These are phyloP conservation scores for Cutaneotrichosporon curvatum DNA, from an alignment of 1,284 basidiomycete genomes.

Conservation along the genomic window DNA sequence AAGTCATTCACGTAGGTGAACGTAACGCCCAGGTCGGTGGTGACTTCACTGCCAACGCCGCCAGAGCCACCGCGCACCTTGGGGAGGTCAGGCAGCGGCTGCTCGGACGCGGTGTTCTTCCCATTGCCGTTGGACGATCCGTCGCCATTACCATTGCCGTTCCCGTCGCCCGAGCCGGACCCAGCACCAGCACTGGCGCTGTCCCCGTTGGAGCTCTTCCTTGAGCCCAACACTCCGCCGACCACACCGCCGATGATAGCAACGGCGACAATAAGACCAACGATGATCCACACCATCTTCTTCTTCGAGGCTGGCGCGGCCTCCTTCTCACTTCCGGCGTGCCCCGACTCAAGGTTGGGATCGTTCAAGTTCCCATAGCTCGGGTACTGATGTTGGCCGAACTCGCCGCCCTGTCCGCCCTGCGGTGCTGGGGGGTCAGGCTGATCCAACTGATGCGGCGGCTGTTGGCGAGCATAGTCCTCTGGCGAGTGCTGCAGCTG, in stretches of 20 bases:
- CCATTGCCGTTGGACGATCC: slow-evolving; percentile 1
- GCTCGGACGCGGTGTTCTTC: neutral
- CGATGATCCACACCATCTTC: slow-evolving; percentile 30
- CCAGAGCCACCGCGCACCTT: slow-evolving; percentile 18
- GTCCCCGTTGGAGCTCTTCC: slow-evolving; percentile 1
- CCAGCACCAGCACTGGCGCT: neutral
- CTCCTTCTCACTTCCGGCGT: neutral
- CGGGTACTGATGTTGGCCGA: no score
- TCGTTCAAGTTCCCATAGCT: no score
- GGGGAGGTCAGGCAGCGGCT: no score
- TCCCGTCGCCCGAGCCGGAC: neutral
- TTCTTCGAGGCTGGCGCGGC: neutral
- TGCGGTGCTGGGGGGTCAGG: no score
- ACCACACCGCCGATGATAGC: neutral
- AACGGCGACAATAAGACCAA: slow-evolving; percentile 26
- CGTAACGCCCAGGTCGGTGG: slow-evolving; percentile 59
- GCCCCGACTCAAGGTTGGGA: no score
- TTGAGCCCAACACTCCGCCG: slow-evolving; percentile 5
- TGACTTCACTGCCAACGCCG: slow-evolving; percentile 27
- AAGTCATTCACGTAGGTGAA: slow-evolving; percentile 67
- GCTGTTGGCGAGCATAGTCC: no score
- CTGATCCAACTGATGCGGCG: no score
- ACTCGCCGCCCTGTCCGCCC: no score
- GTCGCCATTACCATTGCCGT: slow-evolving; percentile 1
- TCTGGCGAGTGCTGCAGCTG: no score